Conservation (phyloP, 371 early-diverging fungal species). For the Mortierella sp. region DNA sequence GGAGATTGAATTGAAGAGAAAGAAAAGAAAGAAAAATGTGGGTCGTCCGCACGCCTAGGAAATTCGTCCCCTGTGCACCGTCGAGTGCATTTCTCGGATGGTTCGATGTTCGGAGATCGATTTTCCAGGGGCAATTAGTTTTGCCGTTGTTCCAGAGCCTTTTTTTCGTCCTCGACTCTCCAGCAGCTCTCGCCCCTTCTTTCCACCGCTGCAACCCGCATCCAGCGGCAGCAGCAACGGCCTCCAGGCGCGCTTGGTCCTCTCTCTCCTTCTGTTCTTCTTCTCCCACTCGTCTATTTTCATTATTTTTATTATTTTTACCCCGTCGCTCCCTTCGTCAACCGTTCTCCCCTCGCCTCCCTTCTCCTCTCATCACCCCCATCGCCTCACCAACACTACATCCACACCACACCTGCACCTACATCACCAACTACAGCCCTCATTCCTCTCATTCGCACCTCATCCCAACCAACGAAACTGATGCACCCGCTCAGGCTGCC, state of each 20-base stretch:
- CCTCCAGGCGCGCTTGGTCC: not conserved
- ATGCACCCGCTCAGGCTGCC: constrained; percentile 33
- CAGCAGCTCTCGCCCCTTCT: too few relatives aligned
- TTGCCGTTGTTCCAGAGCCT: not conserved
- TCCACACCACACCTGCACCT: not conserved
- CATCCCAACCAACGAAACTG: not conserved
- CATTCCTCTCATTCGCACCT: not conserved
- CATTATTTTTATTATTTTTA: not conserved
- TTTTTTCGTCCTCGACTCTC: too few relatives aligned
- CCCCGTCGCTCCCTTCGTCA: not conserved
- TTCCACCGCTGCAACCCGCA: too few relatives aligned
- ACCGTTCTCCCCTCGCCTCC: not conserved
- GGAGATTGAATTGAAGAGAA: too few relatives aligned
- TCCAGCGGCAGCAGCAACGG: not conserved
- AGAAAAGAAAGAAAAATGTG: too few relatives aligned
- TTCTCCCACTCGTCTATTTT: not conserved
- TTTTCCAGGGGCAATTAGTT: not conserved
- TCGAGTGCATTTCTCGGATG: not conserved
- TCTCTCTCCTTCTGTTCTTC: not conserved
- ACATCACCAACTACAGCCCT: not conserved
- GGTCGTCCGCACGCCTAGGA: too few relatives aligned
- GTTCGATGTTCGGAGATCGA: constrained; percentile 5
- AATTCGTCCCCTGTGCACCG: too few relatives aligned
- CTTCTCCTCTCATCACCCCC: not conserved
- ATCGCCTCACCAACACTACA: not conserved